Conservation (phyloP, 805 yeast species). For the Lipomyces starkeyi region DNA sequence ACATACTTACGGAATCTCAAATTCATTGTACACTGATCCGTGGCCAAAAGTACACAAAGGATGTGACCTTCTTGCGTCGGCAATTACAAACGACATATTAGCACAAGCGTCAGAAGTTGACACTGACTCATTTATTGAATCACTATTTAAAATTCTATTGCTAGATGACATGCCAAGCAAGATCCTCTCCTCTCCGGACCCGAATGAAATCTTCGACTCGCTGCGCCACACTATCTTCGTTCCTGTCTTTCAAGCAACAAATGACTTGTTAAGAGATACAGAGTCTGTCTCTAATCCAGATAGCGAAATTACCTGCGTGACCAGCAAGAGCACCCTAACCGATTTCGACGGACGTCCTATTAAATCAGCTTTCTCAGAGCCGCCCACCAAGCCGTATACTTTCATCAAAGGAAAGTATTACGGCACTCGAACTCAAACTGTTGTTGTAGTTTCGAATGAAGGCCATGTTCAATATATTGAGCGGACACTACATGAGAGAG, state of each 20-base stretch:
- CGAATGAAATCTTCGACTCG: slow-evolving; percentile 48
- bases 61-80: slow-evolving; percentile 48
- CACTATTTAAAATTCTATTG: slow-evolving; percentile 63
- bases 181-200: slow-evolving; percentile 43
- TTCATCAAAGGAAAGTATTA: slow-evolving; percentile 62
- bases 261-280: slow-evolving; percentile 19
- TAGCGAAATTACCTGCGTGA: not conserved
- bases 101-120: slow-evolving; percentile 1
- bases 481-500: slow-evolving; percentile 46
- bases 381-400: slow-evolving; percentile 16
- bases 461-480: slow-evolving; percentile 67
- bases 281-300: not conserved
- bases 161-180: slow-evolving; percentile 49
- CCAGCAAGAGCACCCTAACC: not conserved
- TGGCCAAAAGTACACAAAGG: slow-evolving; percentile 80
- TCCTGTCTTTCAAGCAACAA: slow-evolving; percentile 62
- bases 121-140: slow-evolving; percentile 51
- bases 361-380: slow-evolving; percentile 13
- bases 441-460: slow-evolving; percentile 61
- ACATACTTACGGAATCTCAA: slow-evolving; percentile 65
- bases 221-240: slow-evolving; percentile 69
- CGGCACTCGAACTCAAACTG: slow-evolving; percentile 89
- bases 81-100: slow-evolving; percentile 39
- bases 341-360: not conserved
- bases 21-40: slow-evolving; percentile 66